Evolutionary conservation across 2,329 filamentous ascomycete genomes (phyloP), one percentile per base, ranked within the genome.

Genomic region (Pleomassaria siparia): DNA sequence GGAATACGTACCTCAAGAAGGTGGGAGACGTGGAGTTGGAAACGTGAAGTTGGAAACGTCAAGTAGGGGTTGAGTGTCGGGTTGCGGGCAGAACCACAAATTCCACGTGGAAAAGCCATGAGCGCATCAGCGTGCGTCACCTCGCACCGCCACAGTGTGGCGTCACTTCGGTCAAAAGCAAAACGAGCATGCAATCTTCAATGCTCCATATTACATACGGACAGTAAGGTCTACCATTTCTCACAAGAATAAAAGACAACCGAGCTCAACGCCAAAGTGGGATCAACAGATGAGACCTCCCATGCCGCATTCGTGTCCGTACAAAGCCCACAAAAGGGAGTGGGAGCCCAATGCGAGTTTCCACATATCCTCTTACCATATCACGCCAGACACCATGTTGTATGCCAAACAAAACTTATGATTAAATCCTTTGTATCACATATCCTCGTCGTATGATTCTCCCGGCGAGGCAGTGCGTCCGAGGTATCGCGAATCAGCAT

Each of bases 301-400:
- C 25, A 24, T 29, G 18, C 33, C 24, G 13, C 33, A 6, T 24
- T 13, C 32, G 16, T 44, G 43, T 22, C 30, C 43, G 39, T 10
- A 16, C 3, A 33, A 44, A 39, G 22, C 36, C 43, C 41, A 44
- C 30, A 25, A 44, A 25, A 25, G 20, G 15, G 3, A 35, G 18
- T 22, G 20, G 15, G 28, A 37, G 30, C 21, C 42, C 13, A 15
- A 33, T 22, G 26, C 41, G 6, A 18, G 18, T 20, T 29, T 16
- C 42, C 20, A 24, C 20, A 15, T 30, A 11, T 15, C 35, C 35
- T 46, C 33, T 37, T 20, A 35, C 32, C 46, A 49, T 44, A 33
- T 16, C 25, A 49, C 46, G 41, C 46, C 41, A 40, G 22, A 49
- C 46, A 30, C 46, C 46, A 24, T 40, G 20, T 24, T 21, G n/a